phyloP scores from a whole-genome alignment of 2,329 filamentous ascomycete genomes.

The Diaporthe humulicola region DNA sequence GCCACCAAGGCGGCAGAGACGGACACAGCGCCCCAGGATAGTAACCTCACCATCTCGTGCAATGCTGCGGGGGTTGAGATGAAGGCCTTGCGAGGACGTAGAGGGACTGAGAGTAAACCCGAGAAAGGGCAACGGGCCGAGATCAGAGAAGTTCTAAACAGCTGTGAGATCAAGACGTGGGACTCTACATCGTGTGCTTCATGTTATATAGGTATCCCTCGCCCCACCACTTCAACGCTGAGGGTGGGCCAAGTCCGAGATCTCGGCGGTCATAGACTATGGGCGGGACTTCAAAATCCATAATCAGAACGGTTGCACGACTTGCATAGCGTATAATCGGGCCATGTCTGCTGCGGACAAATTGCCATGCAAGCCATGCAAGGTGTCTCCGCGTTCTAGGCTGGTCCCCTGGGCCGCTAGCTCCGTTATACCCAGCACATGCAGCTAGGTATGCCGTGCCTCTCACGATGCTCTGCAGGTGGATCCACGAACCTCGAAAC shows the following conservation, averaged over 20 bases:
- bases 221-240: neutral
- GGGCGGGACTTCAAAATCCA: neutral
- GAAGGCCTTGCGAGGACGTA: neutral
- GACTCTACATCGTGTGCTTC: neutral
- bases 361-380: slow-evolving; percentile 10
- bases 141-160: neutral
- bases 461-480: neutral
- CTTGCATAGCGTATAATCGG: neutral
- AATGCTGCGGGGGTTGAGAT: neutral
- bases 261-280: neutral
- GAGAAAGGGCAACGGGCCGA: neutral
- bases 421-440: neutral
- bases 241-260: slow-evolving; percentile 5
- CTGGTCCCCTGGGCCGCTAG: neutral
- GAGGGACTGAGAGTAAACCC: neutral
- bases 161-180: neutral
- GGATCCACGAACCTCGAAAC: neutral
- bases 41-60: neutral
- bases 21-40: neutral
- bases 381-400: neutral
- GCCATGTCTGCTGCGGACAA: slow-evolving; percentile 9
- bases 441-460: neutral
- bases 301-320: neutral
- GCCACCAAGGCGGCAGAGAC: neutral
- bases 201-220: neutral